Evolutionary conservation across 2,329 filamentous ascomycete genomes (phyloP), one percentile per base, ranked within the genome.

Genomic region (Gnomoniopsis sp.): DNA sequence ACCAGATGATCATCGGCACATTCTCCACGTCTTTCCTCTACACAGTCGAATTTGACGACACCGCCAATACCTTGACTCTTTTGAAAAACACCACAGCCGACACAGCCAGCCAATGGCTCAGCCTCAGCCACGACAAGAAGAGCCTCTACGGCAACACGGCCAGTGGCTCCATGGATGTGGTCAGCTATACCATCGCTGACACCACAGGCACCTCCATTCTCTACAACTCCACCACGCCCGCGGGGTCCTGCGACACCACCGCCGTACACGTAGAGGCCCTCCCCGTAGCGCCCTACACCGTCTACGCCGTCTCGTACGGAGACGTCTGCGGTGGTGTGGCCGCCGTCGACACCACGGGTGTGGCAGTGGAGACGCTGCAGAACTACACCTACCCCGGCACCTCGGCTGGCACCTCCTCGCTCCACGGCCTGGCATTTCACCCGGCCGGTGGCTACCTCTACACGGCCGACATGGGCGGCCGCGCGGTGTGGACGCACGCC

Each of bases 1-100:
- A 88, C 69, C 84, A 87, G 75, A 72, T 89, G 58, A 88, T 88
- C 80, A 79, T 88, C 62, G 85, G 85, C 50, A 88, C 86, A 51
- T 88, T 86, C 82, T 84, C 80, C 54, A 79, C 79, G 56, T 85
- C 85, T 54, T 81, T 84, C 60, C 86, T 88, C 64, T 87, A 87
- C 69, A 87, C 85, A 1, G 79, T 88, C 54, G 78, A 81, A 54
- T 88, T 88, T 66, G 84, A 89, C 67, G 85, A 88, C 65, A 82
- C 86, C 68, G 79, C 77, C 3, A 69, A 85, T 60, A 79, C 79
- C 12, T 68, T 88, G 63, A 79, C 81, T 49, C 65, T 88, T 66
- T 72, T 87, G 67, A 86, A 88, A 72, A 83, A 58, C 26, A 60
- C 61, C 15, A 52, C 47, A 15, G 61, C 64, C 15, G 47, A 63